phyloP scores from a whole-genome alignment of 2,329 filamentous ascomycete genomes.

The Fusarium torulosum region DNA sequence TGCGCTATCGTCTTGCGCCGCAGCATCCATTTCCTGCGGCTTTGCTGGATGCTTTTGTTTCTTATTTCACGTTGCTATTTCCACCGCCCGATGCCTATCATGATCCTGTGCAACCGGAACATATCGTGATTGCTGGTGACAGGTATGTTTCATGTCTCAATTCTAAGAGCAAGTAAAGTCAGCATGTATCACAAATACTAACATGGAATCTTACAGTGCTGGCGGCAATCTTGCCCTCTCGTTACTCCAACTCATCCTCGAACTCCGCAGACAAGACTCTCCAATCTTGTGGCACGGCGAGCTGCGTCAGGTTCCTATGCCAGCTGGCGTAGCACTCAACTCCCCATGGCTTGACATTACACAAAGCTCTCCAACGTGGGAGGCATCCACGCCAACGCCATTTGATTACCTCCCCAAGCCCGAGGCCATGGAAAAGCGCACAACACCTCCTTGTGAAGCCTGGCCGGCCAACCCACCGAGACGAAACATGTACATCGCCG shows the following conservation, averaged over 20 bases:
- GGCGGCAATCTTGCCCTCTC: slow-evolving; percentile 78
- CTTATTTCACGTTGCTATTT: slow-evolving; percentile 79
- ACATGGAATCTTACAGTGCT: slow-evolving; percentile 61
- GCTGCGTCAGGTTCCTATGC: slow-evolving; percentile 70
- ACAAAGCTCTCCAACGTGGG: slow-evolving; percentile 60
- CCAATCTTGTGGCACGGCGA: slow-evolving; percentile 72
- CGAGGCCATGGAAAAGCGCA: slow-evolving; percentile 48
- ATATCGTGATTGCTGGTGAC: slow-evolving; percentile 81
- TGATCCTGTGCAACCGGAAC: slow-evolving; percentile 69
- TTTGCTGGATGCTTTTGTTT: slow-evolving; percentile 77
- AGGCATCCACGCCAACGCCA: slow-evolving; percentile 43
- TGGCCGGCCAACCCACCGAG: slow-evolving; percentile 71
- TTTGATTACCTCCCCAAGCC: slow-evolving; percentile 65
- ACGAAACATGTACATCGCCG: slow-evolving; percentile 66
- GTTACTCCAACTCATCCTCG: slow-evolving; percentile 76
- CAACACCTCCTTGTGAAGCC: slow-evolving; percentile 59
- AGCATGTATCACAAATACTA: slow-evolving; percentile 19
- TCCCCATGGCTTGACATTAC: slow-evolving; percentile 81
- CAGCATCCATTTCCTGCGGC: slow-evolving; percentile 81
- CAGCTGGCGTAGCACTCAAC: slow-evolving; percentile 72
- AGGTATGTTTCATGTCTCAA: slow-evolving; percentile 58
- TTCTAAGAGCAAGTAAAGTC: background rate
- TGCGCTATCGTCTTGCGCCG: slow-evolving; percentile 81
- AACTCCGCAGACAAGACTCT: slow-evolving; percentile 63
- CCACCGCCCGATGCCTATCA: slow-evolving; percentile 77